These are phyloP conservation scores for Daedalea quercina DNA, from an alignment of 768 basidiomycete genomes.

Conservation along the genomic window DNA sequence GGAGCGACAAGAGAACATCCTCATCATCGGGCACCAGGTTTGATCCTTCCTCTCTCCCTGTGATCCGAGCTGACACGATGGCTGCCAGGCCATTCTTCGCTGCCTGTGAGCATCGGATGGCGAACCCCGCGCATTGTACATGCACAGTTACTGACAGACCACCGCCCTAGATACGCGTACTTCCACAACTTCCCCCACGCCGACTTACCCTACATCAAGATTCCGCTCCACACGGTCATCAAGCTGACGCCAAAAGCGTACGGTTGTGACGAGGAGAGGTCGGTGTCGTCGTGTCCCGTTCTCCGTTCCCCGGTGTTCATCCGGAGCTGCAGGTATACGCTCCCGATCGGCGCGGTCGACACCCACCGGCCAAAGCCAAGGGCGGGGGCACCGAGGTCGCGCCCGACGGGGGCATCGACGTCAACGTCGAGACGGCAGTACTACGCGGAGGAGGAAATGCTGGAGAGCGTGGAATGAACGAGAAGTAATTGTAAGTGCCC, in stretches of 20 bases:
- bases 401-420: neutral
- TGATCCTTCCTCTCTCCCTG: neutral
- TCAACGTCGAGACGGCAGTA: constrained; percentile 16
- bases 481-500: no score
- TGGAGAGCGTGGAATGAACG: no score
- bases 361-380: constrained; percentile 71
- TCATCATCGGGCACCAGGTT: constrained; percentile 91
- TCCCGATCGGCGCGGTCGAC: constrained; percentile 91
- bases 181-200: constrained; percentile 89
- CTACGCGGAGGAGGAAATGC: constrained; percentile 10
- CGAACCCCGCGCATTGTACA: neutral
- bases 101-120: constrained; percentile 47
- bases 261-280: constrained; percentile 97
- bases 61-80: constrained; percentile 1
- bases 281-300: constrained; percentile 7
- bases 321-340: constrained; percentile 60
- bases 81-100: constrained; percentile 61
- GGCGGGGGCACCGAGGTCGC: neutral
- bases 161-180: constrained; percentile 76
- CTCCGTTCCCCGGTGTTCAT: neutral
- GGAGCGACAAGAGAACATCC: constrained; percentile 94
- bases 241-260: constrained; percentile 98
- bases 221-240: constrained; percentile 95
- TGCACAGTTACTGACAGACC: constrained; percentile 2
- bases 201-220: constrained; percentile 96